Evolutionary conservation across 192 early-diverging fungal genomes (phyloP).

Genomic region (Diversispora epigaea): DNA sequence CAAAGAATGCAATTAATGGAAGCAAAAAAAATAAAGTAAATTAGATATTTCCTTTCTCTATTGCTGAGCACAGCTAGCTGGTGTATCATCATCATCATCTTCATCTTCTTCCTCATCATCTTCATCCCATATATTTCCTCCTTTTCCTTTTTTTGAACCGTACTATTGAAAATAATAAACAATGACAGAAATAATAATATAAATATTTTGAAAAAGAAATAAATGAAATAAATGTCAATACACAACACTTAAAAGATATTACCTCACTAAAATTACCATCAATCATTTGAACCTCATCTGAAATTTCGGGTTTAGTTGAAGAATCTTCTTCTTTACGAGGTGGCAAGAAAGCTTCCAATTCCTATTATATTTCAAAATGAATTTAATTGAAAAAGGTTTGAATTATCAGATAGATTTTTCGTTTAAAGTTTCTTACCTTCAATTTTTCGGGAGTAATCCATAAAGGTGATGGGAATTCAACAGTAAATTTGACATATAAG

Average conservation of each 20-base stretch:
- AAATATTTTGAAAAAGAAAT: background rate
- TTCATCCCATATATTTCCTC: constrained; percentile 30
- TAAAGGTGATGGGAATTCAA: constrained; percentile 76
- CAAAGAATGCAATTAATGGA: no score
- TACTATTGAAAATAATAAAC: background rate
- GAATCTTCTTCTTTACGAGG: constrained; percentile 1
- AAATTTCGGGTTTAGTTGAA: constrained; percentile 2
- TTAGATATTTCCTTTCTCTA: no score
- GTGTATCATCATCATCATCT: constrained; percentile 20
- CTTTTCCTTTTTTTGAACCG: constrained; percentile 25
- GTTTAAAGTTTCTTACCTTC: constrained; percentile 19
- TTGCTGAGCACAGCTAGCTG: constrained; percentile 27
- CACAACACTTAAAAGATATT: background rate
- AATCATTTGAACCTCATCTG: constrained; percentile 27
- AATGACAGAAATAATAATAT: background rate
- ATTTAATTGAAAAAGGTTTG: background rate
- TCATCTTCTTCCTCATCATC: constrained; percentile 36
- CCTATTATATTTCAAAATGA: background rate
- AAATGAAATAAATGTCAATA: no score
- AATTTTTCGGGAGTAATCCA: constrained; percentile 43
- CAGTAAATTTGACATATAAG: constrained; percentile 82
- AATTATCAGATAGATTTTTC: background rate
- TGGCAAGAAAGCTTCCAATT: constrained; percentile 25
- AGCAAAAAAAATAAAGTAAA: no score
- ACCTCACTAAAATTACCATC: constrained; percentile 31